Evolutionary conservation across 306 rosid species (phyloP).

Genomic region (Ceratonia siliqua): DNA sequence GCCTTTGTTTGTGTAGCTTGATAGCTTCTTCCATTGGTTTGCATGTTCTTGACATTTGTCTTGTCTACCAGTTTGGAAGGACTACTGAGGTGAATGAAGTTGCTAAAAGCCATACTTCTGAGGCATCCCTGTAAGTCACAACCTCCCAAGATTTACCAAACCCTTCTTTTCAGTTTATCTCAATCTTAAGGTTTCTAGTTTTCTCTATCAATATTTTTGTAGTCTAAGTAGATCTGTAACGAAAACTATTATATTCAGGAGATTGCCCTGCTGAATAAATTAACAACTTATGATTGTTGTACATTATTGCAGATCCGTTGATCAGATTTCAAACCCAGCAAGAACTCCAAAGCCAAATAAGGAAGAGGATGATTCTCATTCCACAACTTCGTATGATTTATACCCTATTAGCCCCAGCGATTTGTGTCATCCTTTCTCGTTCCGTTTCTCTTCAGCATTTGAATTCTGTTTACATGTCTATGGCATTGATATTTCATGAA

Average conservation of each 20-base stretch:
- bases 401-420: slow-evolving; percentile 7
- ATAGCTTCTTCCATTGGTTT: slow-evolving; percentile 17
- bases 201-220: slow-evolving; percentile 2
- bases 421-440: neutral
- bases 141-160: neutral
- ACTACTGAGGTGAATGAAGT: slow-evolving; percentile 42
- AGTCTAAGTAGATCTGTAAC: neutral
- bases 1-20: slow-evolving; percentile 8
- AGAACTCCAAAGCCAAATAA: slow-evolving; percentile 44
- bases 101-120: slow-evolving; percentile 45
- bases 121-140: slow-evolving; percentile 56
- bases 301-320: slow-evolving; percentile 55
- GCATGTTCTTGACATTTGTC: slow-evolving; percentile 23
- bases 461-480: too few species aligned
- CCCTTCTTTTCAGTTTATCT: neutral
- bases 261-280: slow-evolving; percentile 3
- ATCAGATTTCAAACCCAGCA: slow-evolving; percentile 48
- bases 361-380: slow-evolving; percentile 76
- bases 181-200: neutral
- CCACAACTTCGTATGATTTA: slow-evolving; percentile 79
- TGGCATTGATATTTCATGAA: slow-evolving; percentile 11
- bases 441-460: slow-evolving; percentile 10
- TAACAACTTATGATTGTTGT: slow-evolving; percentile 18
- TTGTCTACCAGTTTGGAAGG: slow-evolving; percentile 52
- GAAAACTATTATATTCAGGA: neutral